Conservation (phyloP, 2,329 filamentous ascomycete genomes). For the Cordyceps tenuipes region DNA sequence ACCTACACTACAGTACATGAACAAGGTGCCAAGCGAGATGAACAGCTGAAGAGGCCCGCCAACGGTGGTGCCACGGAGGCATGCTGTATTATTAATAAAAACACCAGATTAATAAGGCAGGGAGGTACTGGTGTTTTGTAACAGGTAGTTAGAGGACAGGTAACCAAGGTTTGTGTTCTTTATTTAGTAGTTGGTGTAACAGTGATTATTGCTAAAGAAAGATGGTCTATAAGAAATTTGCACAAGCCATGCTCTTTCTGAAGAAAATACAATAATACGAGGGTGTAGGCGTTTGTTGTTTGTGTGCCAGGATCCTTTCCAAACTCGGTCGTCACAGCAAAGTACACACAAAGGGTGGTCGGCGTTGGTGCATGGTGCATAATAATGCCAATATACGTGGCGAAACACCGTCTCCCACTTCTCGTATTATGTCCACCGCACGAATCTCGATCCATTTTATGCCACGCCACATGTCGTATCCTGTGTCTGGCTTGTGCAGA, state of each 20-base stretch:
- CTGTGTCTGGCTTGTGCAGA: slow-evolving; percentile 1
- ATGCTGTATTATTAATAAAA: not conserved
- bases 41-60: not conserved
- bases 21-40: not conserved
- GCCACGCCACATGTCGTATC: not conserved
- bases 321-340: not conserved
- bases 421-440: slow-evolving; percentile 4
- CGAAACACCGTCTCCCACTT: not conserved
- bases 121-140: no score
- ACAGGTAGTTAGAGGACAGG: no score
- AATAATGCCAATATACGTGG: not conserved
- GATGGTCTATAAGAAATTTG: no score
- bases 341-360: not conserved
- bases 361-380: not conserved
- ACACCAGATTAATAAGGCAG: no score
- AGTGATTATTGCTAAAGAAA: no score
- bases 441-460: not conserved
- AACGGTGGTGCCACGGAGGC: not conserved
- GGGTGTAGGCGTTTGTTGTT: not conserved
- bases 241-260: no score
- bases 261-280: not conserved
- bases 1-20: not conserved
- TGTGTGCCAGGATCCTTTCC: not conserved
- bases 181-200: no score
- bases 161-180: no score